A percentile compares a stretch with the other conserved stretches of the same genome.
phyloP scores from a whole-genome alignment of 371 early-diverging fungal genomes.

The Sporodiniella umbellata region DNA sequence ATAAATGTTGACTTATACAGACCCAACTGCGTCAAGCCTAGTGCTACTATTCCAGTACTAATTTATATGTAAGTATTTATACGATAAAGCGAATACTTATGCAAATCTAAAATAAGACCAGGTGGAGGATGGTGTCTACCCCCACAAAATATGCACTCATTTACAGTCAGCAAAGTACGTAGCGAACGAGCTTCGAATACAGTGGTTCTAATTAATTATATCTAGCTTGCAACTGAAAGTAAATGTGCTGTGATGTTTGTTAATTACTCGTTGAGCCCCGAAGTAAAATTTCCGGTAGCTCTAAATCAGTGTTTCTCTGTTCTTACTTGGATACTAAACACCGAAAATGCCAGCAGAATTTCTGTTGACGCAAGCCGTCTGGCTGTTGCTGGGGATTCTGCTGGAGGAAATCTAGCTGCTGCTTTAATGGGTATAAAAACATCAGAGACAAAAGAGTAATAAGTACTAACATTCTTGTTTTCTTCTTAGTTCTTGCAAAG shows the following conservation, averaged over 20 bases:
- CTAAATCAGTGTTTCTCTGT: constrained; percentile 27
- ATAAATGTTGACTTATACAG: constrained; percentile 8
- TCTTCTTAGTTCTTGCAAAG: constrained; percentile 14
- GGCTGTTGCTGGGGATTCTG: constrained; percentile 23
- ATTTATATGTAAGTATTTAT: constrained; percentile 11
- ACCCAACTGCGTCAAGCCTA: neutral
- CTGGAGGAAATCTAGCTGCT: constrained; percentile 22
- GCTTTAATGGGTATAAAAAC: constrained; percentile 8
- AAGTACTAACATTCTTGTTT: neutral
- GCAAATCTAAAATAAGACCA: constrained; percentile 3
- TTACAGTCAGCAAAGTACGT: constrained; percentile 10
- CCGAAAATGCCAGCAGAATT: constrained; percentile 1
- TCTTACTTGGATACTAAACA: constrained; percentile 5
- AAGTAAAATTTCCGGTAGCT: constrained; percentile 24
- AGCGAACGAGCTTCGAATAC: neutral
- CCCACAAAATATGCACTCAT: neutral
- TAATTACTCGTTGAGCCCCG: constrained; percentile 28
- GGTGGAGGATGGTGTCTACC: constrained; percentile 15
- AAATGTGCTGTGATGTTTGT: constrained; percentile 19
- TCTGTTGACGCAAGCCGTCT: constrained; percentile 14
- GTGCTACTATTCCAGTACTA: constrained; percentile 7
- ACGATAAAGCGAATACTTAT: too few species aligned
- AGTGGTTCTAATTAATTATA: neutral
- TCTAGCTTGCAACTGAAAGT: neutral
- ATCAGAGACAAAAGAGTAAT: neutral